phyloP scores from a whole-genome alignment of 768 basidiomycete species.

The Russula olivacea region DNA sequence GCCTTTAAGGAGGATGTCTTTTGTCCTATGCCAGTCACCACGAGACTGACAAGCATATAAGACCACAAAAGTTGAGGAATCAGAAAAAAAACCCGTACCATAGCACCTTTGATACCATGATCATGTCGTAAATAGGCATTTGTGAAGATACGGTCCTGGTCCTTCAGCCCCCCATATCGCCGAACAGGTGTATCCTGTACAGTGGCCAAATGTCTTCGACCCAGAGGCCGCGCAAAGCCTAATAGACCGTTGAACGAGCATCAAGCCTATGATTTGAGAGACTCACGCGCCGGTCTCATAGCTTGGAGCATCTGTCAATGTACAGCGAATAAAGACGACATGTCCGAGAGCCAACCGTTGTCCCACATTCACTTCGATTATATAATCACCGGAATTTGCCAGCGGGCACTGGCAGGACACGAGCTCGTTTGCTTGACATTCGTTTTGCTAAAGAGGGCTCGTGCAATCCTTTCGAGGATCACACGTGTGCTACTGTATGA shows the following conservation, averaged over 20 bases:
- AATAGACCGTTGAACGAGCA: not conserved
- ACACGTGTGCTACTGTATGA: too few relatives aligned
- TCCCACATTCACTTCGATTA: not conserved
- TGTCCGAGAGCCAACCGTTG: not conserved
- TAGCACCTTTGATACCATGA: conserved; percentile 87
- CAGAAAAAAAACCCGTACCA: conserved; percentile 42
- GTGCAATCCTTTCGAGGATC: too few relatives aligned
- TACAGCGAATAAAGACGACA: conserved; percentile 2
- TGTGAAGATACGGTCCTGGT: conserved; percentile 92
- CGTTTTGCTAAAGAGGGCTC: too few relatives aligned
- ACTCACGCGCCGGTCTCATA: conserved; percentile 21
- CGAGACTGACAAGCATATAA: conserved; percentile 49
- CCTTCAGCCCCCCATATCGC: conserved; percentile 88
- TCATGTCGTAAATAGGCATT: conserved; percentile 87
- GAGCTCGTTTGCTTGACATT: too few relatives aligned
- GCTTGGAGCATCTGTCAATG: conserved; percentile 22
- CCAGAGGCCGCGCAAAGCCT: conserved; percentile 19
- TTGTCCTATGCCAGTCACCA: conserved; percentile 98
- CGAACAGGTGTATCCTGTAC: conserved; percentile 81
- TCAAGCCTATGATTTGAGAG: not conserved
- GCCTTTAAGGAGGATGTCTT: conserved; percentile 92
- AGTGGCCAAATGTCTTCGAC: conserved; percentile 52
- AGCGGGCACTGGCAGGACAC: too few relatives aligned
- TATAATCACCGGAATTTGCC: conserved; percentile 11
- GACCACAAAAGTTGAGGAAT: not conserved